phyloP scores from a whole-genome alignment of 148 eudicot species.

The Vaccinium darrowii region DNA sequence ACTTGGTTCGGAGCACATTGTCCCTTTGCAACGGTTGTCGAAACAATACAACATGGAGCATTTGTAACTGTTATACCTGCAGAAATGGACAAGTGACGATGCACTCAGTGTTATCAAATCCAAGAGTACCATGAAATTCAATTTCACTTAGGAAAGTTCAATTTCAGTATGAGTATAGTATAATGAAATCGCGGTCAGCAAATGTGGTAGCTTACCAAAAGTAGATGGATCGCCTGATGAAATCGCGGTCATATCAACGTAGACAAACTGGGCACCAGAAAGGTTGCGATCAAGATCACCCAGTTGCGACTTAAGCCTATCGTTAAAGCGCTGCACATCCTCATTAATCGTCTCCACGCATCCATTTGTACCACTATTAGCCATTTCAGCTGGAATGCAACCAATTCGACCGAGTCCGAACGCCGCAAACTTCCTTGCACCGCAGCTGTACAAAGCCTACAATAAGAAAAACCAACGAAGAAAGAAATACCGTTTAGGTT shows the following conservation, averaged over 20 bases:
- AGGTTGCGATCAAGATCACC: slow-evolving; percentile 22
- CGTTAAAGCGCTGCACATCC: slow-evolving; percentile 33
- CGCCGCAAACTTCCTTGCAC: slow-evolving; percentile 52
- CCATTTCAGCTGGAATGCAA: slow-evolving; percentile 35
- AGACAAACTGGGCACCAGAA: slow-evolving; percentile 31
- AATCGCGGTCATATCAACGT: slow-evolving; percentile 22
- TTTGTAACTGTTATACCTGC: slow-evolving; percentile 12
- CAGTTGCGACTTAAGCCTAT: slow-evolving; percentile 25
- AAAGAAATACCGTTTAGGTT: not conserved
- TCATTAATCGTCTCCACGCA: slow-evolving; percentile 28
- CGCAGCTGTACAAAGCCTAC: slow-evolving; percentile 32
- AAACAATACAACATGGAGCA: slow-evolving; percentile 4
- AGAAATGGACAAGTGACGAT: not conserved
- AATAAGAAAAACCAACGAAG: not conserved
- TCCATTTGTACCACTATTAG: not conserved
- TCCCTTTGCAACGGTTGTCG: not conserved
- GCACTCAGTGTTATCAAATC: not conserved
- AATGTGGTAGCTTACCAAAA: not conserved
- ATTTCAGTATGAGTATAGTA: not conserved
- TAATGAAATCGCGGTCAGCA: too few relatives aligned
- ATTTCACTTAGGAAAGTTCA: not conserved
- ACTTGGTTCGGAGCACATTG: not conserved
- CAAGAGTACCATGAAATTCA: not conserved
- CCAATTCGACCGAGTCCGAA: slow-evolving; percentile 48
- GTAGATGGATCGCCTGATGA: not conserved